Evolutionary conservation across 169 alveolate genomes (phyloP).

Genomic region (Eimeria acervulina): DNA sequence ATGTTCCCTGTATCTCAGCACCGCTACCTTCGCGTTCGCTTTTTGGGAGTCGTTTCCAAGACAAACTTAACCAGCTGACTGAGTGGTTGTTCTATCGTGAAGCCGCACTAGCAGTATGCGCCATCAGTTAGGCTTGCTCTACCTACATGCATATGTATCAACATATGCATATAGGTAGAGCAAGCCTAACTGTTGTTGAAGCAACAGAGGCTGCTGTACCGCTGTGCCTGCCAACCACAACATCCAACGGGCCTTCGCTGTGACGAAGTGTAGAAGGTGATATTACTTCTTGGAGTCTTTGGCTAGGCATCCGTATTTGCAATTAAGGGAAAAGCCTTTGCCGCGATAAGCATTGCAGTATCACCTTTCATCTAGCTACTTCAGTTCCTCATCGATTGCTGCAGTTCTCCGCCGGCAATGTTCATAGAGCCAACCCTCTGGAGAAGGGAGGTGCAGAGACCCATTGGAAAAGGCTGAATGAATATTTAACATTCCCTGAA

Average conservation of each 20-base stretch:
- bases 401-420: neutral
- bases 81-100: neutral
- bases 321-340: too few species aligned
- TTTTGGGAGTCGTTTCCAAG: too few species aligned
- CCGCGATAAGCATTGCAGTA: too few species aligned
- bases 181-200: too few species aligned
- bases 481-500: neutral
- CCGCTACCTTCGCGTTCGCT: neutral
- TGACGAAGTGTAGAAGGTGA: neutral
- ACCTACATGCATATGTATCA: neutral
- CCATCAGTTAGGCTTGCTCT: too few species aligned
- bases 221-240: neutral
- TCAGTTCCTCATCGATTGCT: neutral
- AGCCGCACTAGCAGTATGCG: neutral
- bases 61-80: too few species aligned
- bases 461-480: neutral
- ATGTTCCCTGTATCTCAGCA: neutral
- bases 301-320: neutral
- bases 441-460: neutral
- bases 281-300: neutral
- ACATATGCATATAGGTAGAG: too few species aligned
- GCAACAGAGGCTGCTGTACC: neutral
- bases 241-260: neutral
- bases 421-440: neutral
- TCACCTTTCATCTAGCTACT: too few species aligned